These are phyloP conservation scores for Teratosphaeria gauchensis DNA, from an alignment of 2,329 filamentous ascomycete species.

Conservation along the genomic window DNA sequence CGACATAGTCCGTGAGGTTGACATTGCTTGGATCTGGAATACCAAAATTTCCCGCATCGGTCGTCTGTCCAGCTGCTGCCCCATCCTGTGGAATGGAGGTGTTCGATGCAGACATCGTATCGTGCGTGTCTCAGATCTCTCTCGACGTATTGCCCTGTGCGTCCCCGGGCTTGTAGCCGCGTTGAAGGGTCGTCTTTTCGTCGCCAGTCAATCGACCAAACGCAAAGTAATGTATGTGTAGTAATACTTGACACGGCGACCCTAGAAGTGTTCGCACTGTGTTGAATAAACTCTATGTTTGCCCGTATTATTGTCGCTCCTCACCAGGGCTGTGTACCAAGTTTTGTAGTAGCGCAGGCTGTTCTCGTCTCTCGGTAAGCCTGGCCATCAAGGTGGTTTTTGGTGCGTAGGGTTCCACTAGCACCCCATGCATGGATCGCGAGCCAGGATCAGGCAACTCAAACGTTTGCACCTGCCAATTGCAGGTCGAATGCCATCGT, in stretches of 20 bases:
- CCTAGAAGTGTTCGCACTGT: not conserved
- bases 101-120: not conserved
- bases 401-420: too few species aligned
- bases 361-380: not conserved
- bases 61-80: not conserved
- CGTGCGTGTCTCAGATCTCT: not conserved
- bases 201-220: not conserved
- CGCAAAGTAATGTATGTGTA: not conserved
- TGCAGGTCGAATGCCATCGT: not conserved
- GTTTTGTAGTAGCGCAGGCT: not conserved
- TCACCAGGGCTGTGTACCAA: not conserved
- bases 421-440: not conserved
- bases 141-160: not conserved
- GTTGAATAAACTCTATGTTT: not conserved
- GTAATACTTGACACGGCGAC: not conserved
- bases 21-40: conserved; percentile 1
- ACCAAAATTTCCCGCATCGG: not conserved
- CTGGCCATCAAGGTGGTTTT: not conserved
- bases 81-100: not conserved
- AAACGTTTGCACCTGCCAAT: not conserved
- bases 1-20: conserved; percentile 1
- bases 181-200: not conserved
- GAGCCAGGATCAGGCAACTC: not conserved
- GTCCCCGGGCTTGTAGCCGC: not conserved
- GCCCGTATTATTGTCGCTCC: not conserved